Percentiles rank a stretch among this genome's conserved stretches.
These are phyloP conservation scores for Cyberlindnera euphorbiae DNA, from an alignment of 805 yeast genomes.

Conservation along the genomic window DNA sequence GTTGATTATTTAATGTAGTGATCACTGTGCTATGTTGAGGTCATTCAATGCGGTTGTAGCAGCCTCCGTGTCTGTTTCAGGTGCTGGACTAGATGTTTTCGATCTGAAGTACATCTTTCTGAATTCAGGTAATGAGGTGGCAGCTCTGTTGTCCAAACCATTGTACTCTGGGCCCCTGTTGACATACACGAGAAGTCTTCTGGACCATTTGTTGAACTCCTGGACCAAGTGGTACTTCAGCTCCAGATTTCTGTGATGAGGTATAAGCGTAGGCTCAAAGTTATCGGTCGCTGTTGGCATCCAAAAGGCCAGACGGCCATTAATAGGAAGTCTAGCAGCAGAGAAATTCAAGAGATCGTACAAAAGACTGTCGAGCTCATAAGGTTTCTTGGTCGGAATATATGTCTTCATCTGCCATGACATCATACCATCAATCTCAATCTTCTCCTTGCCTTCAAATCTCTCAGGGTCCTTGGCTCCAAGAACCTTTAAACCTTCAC, in stretches of 20 bases:
- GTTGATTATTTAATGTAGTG: no score
- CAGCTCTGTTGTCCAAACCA: conserved; percentile 40
- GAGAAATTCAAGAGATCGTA: conserved; percentile 77
- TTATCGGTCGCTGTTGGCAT: conserved; percentile 96
- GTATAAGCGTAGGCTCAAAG: conserved; percentile 61
- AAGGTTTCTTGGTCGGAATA: conserved; percentile 90
- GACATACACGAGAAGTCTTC: conserved; percentile 77
- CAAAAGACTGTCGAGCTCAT: conserved; percentile 68
- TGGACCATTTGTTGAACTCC: conserved; percentile 88
- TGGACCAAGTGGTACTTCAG: conserved; percentile 75
- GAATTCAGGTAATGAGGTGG: conserved; percentile 25
- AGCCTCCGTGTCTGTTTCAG: neutral
- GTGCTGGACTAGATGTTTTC: conserved; percentile 13
- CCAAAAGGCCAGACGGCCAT: conserved; percentile 91
- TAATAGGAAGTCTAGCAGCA: conserved; percentile 60
- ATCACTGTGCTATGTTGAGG: neutral
- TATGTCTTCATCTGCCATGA: conserved; percentile 78
- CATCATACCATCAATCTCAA: conserved; percentile 71
- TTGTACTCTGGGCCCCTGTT: conserved; percentile 53
- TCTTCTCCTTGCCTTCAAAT: conserved; percentile 66
- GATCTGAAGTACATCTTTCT: conserved; percentile 26
- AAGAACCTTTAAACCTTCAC: conserved; percentile 91
- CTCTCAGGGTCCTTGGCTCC: conserved; percentile 73
- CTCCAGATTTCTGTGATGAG: conserved; percentile 71
- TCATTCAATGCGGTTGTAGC: neutral